Base-by-base conservation (phyloP, 805 yeast species). In the Schwanniomyces vanrijiae region DNA sequence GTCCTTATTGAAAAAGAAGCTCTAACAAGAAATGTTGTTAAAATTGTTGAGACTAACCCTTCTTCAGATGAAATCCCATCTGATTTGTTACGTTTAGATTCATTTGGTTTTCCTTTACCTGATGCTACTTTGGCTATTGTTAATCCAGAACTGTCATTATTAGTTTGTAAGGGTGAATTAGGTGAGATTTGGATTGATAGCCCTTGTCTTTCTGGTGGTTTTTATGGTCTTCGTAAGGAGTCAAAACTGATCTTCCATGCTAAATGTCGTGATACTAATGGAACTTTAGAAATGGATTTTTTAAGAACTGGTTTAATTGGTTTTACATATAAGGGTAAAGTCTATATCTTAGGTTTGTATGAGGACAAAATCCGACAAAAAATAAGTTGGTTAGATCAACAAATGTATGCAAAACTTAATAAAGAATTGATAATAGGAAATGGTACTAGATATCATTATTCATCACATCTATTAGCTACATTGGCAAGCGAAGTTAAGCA, bases 111-210 rank as follows among this genome's bases (percentile, higher is more conserved):
- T 58, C 98, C 99, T 1, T 65, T 94, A 1, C 97, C 97, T 0
- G 97, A 92, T 68, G 92, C 97, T 0, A 88, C 96, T 0, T 64
- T 92, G 26, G 97, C 97, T 0, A 81, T 94, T 24, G 98, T 94
- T 0, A 90, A 95, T 61, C 98, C 98, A 0, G 98, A 94, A 50
- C 89, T 92, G 48, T 78, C 84, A 31, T 72, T 84, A 2, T 69
- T 94, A 14, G 87, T 89, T 4, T 82, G 83, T 2, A 84, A 78
- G 41, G 80, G 88, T 58, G 89, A 86, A 52, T 88, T 94, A 13
- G 99, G 99, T 22, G 99, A 94, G 64, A 84, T 94, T 28, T 94
- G 98, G 98, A 88, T 94, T n/a, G 97, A 91, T 58, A 86, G 95
- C 37, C 92, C 92, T 1, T 87, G 95, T 50, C 68, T 94, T 5